Conservation (phyloP, 1,139 yeast genomes). For the Yamadazyma mexicana region DNA sequence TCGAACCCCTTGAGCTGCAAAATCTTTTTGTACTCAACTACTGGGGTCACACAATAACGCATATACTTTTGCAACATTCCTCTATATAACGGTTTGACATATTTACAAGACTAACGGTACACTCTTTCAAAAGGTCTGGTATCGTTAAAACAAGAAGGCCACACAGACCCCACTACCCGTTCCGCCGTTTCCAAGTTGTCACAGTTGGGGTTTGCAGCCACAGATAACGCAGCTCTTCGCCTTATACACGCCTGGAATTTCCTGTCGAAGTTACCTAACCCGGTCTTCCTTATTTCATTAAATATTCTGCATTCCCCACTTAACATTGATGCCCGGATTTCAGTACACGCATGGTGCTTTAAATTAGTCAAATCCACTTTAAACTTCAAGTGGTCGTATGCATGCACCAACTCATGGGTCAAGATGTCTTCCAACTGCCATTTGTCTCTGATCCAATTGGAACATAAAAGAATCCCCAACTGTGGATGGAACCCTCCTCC, state of each 20-base stretch:
- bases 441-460: constrained; percentile 74
- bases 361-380: constrained; percentile 80
- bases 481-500: constrained; percentile 96
- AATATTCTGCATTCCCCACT: constrained; percentile 95
- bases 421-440: constrained; percentile 89
- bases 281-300: constrained; percentile 76
- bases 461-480: constrained; percentile 81
- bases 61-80: too few species aligned
- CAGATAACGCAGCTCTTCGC: constrained; percentile 84
- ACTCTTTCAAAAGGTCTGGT: constrained; percentile 95
- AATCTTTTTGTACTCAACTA: too few species aligned
- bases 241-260: constrained; percentile 92
- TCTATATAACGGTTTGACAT: too few species aligned
- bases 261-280: constrained; percentile 59
- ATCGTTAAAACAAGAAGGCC: constrained; percentile 91
- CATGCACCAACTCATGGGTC: constrained; percentile 91
- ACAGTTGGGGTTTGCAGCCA: constrained; percentile 83
- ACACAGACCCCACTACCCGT: constrained; percentile 78
- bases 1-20: too few species aligned
- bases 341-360: constrained; percentile 95
- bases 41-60: too few species aligned
- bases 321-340: constrained; percentile 86
- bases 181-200: constrained; percentile 71
- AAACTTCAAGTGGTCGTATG: constrained; percentile 87
- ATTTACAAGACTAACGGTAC: constrained; percentile 48